Evolutionary conservation across 257 asterid species (phyloP).

Genomic region (Forsythia viridissima): DNA sequence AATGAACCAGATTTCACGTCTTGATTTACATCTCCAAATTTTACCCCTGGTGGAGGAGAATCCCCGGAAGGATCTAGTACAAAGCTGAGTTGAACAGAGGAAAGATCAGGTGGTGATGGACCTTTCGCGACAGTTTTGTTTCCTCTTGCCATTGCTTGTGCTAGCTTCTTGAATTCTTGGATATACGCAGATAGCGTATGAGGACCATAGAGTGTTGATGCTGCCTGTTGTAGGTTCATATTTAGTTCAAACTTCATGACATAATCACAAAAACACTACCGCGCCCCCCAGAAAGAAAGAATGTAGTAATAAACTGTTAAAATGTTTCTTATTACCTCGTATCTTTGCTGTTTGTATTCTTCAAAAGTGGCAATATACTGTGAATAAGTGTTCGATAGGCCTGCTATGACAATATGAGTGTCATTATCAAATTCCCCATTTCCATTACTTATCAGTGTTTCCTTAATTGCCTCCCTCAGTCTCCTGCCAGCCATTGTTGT

Average conservation of each 20-base stretch:
- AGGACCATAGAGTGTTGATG: constrained; percentile 69
- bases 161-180: constrained; percentile 66
- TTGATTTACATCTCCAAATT: constrained; percentile 53
- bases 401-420: constrained; percentile 53
- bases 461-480: constrained; percentile 60
- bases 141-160: constrained; percentile 50
- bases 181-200: constrained; percentile 64
- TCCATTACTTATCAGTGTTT: constrained; percentile 41
- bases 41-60: constrained; percentile 48
- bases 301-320: background rate
- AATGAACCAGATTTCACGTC: constrained; percentile 33
- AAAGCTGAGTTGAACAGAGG: constrained; percentile 44
- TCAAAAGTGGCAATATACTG: constrained; percentile 58
- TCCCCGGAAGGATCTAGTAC: constrained; percentile 46
- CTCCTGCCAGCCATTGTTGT: constrained; percentile 74
- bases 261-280: background rate
- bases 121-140: constrained; percentile 26
- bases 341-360: constrained; percentile 60
- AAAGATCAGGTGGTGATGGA: constrained; percentile 59
- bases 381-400: constrained; percentile 59
- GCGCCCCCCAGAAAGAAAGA: no score
- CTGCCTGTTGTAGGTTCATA: constrained; percentile 37
- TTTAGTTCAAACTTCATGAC: background rate
- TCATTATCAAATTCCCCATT: constrained; percentile 42
- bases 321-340: constrained; percentile 41